Base-by-base conservation (phyloP, 495 filamentous ascomycete genomes). In the Penicillium pancosmium region DNA sequence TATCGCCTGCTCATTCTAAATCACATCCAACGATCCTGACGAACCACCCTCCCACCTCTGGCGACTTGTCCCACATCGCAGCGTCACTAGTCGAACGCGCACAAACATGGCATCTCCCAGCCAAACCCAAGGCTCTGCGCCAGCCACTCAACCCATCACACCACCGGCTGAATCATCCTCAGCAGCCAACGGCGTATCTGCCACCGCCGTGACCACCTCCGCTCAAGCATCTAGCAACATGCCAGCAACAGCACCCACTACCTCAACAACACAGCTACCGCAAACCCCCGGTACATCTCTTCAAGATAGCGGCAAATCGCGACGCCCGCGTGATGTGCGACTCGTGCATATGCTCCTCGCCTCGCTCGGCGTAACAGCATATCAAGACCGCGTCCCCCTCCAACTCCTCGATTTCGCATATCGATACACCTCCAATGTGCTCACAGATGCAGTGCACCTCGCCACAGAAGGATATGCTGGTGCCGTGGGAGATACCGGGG, bases 341-440 rank as follows among this genome's bases (percentile, higher is more conserved):
- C 85, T 94, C 33, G 84, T 98, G 63, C 93, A 98, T 72, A 87
- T 97, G 58, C 84, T 98, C 47, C 89, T 98, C 38, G 86, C 90
- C 51, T 87, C 86, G 2, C 87, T 94, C 50, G 93, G 93, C 64
- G 92, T 97, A 4, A 89, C 87, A 12, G 81, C 89, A 27, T 98
- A 95, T 81, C 91, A 97, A 77, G 91, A 92, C 67, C 91, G 94
- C 58, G 92, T 98, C 2, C 93, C 94, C 0, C 84, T 97, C 3
- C 90, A 96, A 63, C 88, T 98, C 41, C 86, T 98, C 69, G 94
- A 98, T 74, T 97, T 98, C 72, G 93, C 94, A 18, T 98, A 98
- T 83, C 90, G 93, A 46, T 88, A 86, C 73, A 84, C 84, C 6
- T 78, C 79, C 38, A 74, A 74, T 41, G 74, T 80, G 0, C 73